Conservation (phyloP, 139 green algal genomes). For the Chlorella sp. region DNA sequence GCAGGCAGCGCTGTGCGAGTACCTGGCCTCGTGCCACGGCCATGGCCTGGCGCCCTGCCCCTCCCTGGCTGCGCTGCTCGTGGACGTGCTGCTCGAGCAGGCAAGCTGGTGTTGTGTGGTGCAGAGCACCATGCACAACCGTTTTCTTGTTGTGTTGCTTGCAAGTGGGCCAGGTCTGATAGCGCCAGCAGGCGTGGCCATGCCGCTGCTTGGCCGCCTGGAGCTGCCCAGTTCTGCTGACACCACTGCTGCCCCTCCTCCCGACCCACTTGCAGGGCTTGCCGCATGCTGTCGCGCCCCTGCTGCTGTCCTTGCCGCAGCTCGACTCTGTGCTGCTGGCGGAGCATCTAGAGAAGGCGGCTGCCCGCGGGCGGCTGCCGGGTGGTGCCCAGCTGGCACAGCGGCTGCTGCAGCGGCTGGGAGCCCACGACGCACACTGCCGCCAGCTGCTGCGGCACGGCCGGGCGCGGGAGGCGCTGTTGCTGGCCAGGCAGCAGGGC, state of each 20-base stretch:
- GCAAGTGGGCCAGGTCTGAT: no score
- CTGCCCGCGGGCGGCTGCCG: background rate
- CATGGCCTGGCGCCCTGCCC: background rate
- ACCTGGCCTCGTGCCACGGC: constrained; percentile 14
- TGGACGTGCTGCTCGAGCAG: constrained; percentile 27
- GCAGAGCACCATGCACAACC: no score
- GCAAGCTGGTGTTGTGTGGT: background rate
- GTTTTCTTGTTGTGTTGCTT: no score
- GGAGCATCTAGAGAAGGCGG: constrained; percentile 19
- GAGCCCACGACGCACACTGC: constrained; percentile 5
- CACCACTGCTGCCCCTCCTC: background rate
- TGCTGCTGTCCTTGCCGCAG: constrained; percentile 21
- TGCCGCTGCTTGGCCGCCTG: no score
- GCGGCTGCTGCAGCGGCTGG: constrained; percentile 3
- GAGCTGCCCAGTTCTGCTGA: no score
- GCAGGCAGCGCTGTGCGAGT: constrained; percentile 23
- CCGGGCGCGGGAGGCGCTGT: background rate
- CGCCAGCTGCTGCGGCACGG: constrained; percentile 34
- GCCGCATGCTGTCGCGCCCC: constrained; percentile 2
- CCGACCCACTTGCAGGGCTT: background rate
- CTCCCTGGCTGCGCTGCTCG: background rate
- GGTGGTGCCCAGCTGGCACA: background rate
- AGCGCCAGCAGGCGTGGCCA: no score
- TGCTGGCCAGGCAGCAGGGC: background rate
- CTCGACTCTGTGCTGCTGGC: constrained; percentile 30